A percentile compares a stretch with the other conserved stretches of the same genome.
These are phyloP conservation scores for Fusarium secorum DNA, from an alignment of 2,329 filamentous ascomycete genomes.

Conservation along the genomic window DNA sequence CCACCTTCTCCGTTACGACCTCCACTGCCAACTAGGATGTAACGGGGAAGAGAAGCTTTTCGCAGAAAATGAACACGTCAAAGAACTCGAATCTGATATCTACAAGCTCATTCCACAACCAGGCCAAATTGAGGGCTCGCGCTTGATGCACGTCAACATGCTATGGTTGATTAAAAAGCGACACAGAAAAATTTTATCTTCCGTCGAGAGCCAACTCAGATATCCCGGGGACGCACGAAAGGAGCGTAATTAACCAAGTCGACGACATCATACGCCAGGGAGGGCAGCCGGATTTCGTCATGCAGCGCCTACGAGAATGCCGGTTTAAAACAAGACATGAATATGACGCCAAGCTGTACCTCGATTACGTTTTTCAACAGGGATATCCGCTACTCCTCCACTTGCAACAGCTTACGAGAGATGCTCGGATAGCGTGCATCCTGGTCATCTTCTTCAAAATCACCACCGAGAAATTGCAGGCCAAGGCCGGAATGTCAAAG, in stretches of 20 bases:
- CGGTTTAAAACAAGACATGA: fast-evolving
- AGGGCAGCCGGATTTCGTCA: not conserved
- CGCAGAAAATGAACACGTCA: not conserved
- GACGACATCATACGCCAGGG: not conserved
- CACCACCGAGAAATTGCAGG: not conserved
- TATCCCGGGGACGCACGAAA: fast-evolving
- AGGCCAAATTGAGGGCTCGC: too few species aligned
- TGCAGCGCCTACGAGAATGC: not conserved
- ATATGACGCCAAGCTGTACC: not conserved
- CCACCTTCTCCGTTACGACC: not conserved
- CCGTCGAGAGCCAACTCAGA: fast-evolving
- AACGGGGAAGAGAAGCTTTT: not conserved
- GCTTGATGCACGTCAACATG: too few species aligned
- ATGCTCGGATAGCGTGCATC: fast-evolving
- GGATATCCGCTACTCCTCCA: not conserved
- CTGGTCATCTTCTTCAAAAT: not conserved
- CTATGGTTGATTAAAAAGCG: not conserved
- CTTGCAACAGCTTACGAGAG: not conserved
- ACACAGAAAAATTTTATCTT: fast-evolving
- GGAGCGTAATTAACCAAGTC: not conserved
- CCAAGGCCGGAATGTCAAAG: not conserved
- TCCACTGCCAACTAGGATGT: not conserved
- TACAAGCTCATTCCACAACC: not conserved
- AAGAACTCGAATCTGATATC: not conserved
- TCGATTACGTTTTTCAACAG: not conserved